Evolutionary conservation across 129 eudicot species (phyloP).

Genomic region (sunflower (Helianthus annuus)): HanXRQr2.0-SUNRISE NC_035440.2:119698307-119698806

Average conservation of each 20-base stretch:
- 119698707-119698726: conserved; percentile 19
- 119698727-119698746: conserved; percentile 76
- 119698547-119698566: conserved; percentile 43
- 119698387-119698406: conserved; percentile 61
- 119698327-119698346: conserved; percentile 16
- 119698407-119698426: conserved; percentile 53
- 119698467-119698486: not conserved
- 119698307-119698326: not conserved
- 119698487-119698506: not conserved
- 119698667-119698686: conserved; percentile 19
- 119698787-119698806: conserved; percentile 97
- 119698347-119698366: conserved; percentile 92
- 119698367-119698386: conserved; percentile 89
- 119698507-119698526: conserved; percentile 8
- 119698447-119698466: not conserved
- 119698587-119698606: conserved; percentile 65
- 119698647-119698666: conserved; percentile 13
- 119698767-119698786: conserved; percentile 86
- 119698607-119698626: conserved; percentile 90
- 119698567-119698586: conserved; percentile 64
- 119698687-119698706: not conserved
- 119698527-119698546: conserved; percentile 14
- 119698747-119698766: conserved; percentile 92
- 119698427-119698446: conserved; percentile 78
- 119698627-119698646: conserved; percentile 70